phyloP scores from a whole-genome alignment of 2,329 filamentous ascomycete genomes.

The Xylaria polymorpha region DNA sequence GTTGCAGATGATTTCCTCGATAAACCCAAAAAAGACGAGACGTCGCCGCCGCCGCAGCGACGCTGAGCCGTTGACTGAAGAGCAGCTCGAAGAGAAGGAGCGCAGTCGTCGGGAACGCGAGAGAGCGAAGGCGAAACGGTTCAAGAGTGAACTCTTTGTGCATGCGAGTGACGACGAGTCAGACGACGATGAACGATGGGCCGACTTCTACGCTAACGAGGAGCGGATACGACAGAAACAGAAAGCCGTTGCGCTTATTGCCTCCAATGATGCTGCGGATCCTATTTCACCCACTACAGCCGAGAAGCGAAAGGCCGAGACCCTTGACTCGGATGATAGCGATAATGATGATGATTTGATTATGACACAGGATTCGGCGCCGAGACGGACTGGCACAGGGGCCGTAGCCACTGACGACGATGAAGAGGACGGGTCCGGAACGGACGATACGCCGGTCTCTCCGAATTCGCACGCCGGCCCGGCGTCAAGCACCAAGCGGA shows the following conservation, averaged over 20 bases:
- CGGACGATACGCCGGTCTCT: constrained; percentile 55
- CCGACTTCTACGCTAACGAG: constrained; percentile 82
- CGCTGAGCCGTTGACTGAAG: constrained; percentile 64
- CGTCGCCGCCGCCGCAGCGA: constrained; percentile 65
- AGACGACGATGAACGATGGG: constrained; percentile 73
- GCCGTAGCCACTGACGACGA: constrained; percentile 32
- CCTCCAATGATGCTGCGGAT: constrained; percentile 31
- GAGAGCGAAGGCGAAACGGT: constrained; percentile 78
- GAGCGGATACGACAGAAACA: constrained; percentile 69
- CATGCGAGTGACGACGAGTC: constrained; percentile 88
- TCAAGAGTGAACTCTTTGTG: constrained; percentile 88
- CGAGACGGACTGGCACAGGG: constrained; percentile 12
- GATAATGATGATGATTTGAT: constrained; percentile 49
- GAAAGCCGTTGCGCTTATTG: constrained; percentile 50
- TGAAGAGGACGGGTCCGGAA: constrained; percentile 46
- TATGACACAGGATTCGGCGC: constrained; percentile 41
- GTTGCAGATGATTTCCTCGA: constrained; percentile 63
- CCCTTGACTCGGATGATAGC: constrained; percentile 46
- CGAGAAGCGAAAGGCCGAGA: constrained; percentile 48
- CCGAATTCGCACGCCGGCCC: constrained; percentile 52
- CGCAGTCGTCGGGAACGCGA: constrained; percentile 73
- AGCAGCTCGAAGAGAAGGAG: constrained; percentile 73
- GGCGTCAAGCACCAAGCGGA: constrained; percentile 45
- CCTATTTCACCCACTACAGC: constrained; percentile 33
- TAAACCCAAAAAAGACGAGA: constrained; percentile 70